A percentile compares a stretch with the other conserved stretches of the same genome.
These are phyloP conservation scores for Suillus plorans DNA, from an alignment of 768 basidiomycete species.

Conservation along the genomic window DNA sequence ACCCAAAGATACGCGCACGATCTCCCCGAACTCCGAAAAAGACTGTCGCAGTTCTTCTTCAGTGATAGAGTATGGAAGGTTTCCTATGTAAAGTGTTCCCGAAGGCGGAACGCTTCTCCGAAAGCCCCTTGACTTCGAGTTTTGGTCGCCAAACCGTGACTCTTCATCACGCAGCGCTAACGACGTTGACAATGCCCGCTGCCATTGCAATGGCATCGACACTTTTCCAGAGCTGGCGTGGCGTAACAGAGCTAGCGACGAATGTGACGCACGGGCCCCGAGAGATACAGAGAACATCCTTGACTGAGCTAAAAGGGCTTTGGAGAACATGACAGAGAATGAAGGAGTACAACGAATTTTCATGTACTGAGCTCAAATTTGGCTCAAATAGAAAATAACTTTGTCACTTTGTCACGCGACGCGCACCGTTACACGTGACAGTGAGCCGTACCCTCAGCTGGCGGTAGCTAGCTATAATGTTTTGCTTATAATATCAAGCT, in stretches of 20 bases:
- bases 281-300: slow-evolving; percentile 11
- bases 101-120: slow-evolving; percentile 23
- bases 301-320: slow-evolving; percentile 20
- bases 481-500: background rate
- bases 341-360: background rate
- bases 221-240: slow-evolving; percentile 1
- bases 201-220: slow-evolving; percentile 2
- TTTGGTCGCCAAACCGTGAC: background rate
- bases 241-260: slow-evolving; percentile 16
- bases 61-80: slow-evolving; percentile 49
- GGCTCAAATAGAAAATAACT: slow-evolving; percentile 3
- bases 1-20: slow-evolving; percentile 42
- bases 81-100: slow-evolving; percentile 46
- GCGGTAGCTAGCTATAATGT: no score
- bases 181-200: slow-evolving; percentile 22
- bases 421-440: slow-evolving; percentile 20
- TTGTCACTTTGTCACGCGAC: slow-evolving; percentile 9
- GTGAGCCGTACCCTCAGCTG: background rate
- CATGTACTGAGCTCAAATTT: background rate
- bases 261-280: slow-evolving; percentile 13
- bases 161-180: slow-evolving; percentile 9
- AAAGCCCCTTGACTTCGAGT: slow-evolving; percentile 6
- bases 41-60: slow-evolving; percentile 40
- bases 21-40: slow-evolving; percentile 44
- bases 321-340: slow-evolving; percentile 20